Base-by-base conservation (phyloP, 2,329 filamentous ascomycete species). In the Dactylella cylindrospora region DNA sequence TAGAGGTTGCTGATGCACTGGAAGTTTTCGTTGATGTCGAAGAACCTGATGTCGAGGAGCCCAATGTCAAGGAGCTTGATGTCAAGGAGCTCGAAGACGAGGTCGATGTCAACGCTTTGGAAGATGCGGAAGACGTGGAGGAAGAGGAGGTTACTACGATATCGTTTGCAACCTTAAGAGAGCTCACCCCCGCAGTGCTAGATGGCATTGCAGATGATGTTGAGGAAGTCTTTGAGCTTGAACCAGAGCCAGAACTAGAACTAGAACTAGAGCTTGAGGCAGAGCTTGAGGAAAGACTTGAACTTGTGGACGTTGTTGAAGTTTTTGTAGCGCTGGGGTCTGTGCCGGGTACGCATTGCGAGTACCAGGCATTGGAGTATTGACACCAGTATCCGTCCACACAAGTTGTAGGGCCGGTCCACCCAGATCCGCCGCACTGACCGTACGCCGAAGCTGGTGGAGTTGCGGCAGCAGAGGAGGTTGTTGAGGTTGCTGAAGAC, bases 351-450 rank as follows among this genome's bases (percentile, higher is more conserved):
- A 70, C 38, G 49, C 75, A 77, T 62, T 77, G 75, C 46, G 70
- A 73, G 62, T 76, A 77, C 66, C 69, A 77, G 7, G 72, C 66
- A 65, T 76, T 77, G 5, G 68, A 52, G 31, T 70, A 68, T 3
- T 55, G 67, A 67, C 75, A 77, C 0, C 67, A 68, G 43, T 73
- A 76, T 1, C 75, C 75, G 19, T 71, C 67, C 9, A 74, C 69
- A 39, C 75, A 77, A 0, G 70, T 71, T 1, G 68, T 76, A 0
- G 68, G 39, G 0, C 76, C 75, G 7, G 64, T 66, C 68, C 69
- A 76, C 31, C 65, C 59, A 28, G 39, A 33, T 15, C 46, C 46
- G 23, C 46, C 46, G 17, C 46, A 51, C 36, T 51, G 46, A 32
- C 46, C 46, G n/a, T n/a, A n/a, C n/a, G n/a, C n/a, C n/a, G n/a